phyloP scores from a whole-genome alignment of 202 grass and related monocot genomes.

The Zizania palustris region DNA sequence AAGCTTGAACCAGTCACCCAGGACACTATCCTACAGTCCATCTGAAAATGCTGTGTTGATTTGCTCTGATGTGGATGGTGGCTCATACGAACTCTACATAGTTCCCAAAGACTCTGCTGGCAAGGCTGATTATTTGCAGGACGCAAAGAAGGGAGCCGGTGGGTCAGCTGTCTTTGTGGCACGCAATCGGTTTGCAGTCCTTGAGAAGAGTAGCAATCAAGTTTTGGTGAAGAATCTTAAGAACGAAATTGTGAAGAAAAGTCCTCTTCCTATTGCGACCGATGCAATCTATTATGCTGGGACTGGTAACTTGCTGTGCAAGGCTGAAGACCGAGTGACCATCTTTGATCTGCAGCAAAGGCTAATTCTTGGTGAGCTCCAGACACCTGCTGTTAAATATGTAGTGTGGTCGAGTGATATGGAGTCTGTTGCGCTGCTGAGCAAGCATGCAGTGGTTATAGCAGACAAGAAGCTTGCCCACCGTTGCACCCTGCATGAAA shows the following conservation, averaged over 20 bases:
- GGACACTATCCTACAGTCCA: constrained; percentile 81
- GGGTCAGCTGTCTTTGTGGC: constrained; percentile 93
- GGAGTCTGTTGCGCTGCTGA: constrained; percentile 90
- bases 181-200: constrained; percentile 92
- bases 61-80: constrained; percentile 89
- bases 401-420: constrained; percentile 93
- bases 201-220: constrained; percentile 96
- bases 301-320: constrained; percentile 91
- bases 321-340: constrained; percentile 81
- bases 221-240: constrained; percentile 94
- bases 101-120: constrained; percentile 79
- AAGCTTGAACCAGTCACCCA: constrained; percentile 86
- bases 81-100: constrained; percentile 91
- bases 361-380: constrained; percentile 89
- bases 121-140: constrained; percentile 76
- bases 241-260: constrained; percentile 98
- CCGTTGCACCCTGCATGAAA: constrained; percentile 89
- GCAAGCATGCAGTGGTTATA: constrained; percentile 95
- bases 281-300: constrained; percentile 98
- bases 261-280: constrained; percentile 72
- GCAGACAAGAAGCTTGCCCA: constrained; percentile 90
- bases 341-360: constrained; percentile 99
- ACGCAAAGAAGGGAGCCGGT: constrained; percentile 89
- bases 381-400: constrained; percentile 84
- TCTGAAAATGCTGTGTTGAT: constrained; percentile 96